phyloP scores from a whole-genome alignment of 2,329 filamentous ascomycete species.

The Trichophyton verrucosum region DNA sequence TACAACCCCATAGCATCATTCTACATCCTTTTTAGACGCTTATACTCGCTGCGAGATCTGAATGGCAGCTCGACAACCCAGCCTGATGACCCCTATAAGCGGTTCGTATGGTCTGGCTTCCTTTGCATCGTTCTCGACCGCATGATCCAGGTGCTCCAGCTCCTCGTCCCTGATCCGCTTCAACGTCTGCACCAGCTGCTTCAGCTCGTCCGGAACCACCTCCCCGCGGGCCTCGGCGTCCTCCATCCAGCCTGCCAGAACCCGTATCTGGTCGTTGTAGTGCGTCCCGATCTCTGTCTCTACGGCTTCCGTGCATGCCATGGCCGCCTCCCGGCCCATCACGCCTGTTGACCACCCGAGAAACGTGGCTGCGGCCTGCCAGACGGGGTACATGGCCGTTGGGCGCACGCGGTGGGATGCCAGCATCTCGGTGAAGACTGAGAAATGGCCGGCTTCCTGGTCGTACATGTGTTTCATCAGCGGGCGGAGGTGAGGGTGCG shows the following conservation, averaged over 20 bases:
- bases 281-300: slow-evolving; percentile 96
- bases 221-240: slow-evolving; percentile 67
- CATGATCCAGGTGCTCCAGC: slow-evolving; percentile 90
- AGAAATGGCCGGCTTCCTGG: slow-evolving; percentile 80
- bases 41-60: slow-evolving; percentile 55
- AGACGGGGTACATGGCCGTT: slow-evolving; percentile 83
- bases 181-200: slow-evolving; percentile 57
- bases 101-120: slow-evolving; percentile 82
- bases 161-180: slow-evolving; percentile 87
- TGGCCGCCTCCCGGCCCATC: slow-evolving; percentile 83
- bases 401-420: slow-evolving; percentile 81
- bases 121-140: slow-evolving; percentile 84
- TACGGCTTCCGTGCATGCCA: slow-evolving; percentile 97
- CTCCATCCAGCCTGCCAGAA: slow-evolving; percentile 66
- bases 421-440: slow-evolving; percentile 71
- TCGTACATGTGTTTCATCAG: slow-evolving; percentile 98
- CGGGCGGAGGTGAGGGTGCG: slow-evolving; percentile 75
- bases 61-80: slow-evolving; percentile 85
- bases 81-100: slow-evolving; percentile 71
- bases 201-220: slow-evolving; percentile 66
- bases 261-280: slow-evolving; percentile 84
- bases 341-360: slow-evolving; percentile 83
- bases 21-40: not conserved
- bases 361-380: slow-evolving; percentile 65
- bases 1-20: not conserved